phyloP scores from a whole-genome alignment of 805 yeast species.

The Nakazawaea holstii region DNA sequence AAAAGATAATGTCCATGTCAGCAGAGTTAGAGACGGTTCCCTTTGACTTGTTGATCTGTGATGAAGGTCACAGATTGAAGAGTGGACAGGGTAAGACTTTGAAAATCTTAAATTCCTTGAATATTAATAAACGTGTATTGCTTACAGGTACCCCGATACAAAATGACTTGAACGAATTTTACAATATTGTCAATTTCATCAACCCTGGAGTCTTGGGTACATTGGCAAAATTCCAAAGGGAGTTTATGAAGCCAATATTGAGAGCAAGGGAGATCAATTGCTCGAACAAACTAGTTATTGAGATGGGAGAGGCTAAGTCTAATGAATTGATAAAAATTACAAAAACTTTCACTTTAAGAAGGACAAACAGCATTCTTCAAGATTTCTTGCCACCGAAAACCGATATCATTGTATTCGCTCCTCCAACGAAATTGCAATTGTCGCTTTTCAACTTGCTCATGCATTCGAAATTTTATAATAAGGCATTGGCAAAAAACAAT shows the following conservation, averaged over 20 bases:
- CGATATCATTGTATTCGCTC: conserved; percentile 72
- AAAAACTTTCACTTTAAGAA: conserved; percentile 60
- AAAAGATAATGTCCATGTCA: conserved; percentile 56
- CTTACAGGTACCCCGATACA: conserved; percentile 93
- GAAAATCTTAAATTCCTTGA: conserved; percentile 51
- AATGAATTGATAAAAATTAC: conserved; percentile 62
- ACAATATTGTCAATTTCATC: conserved; percentile 71
- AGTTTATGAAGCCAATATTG: conserved; percentile 65
- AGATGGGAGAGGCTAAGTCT: conserved; percentile 56
- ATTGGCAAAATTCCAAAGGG: conserved; percentile 50
- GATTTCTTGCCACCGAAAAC: conserved; percentile 67
- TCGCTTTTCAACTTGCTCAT: conserved; percentile 48
- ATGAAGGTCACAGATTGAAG: conserved; percentile 92
- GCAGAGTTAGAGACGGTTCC: conserved; percentile 41
- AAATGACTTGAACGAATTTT: conserved; percentile 83
- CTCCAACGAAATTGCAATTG: conserved; percentile 63
- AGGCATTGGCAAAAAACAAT: conserved; percentile 24
- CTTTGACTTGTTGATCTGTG: conserved; percentile 78
- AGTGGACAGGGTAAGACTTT: conserved; percentile 67
- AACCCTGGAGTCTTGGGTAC: conserved; percentile 80
- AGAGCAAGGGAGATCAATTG: conserved; percentile 65
- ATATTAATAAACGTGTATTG: conserved; percentile 53
- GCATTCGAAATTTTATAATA: conserved; percentile 28
- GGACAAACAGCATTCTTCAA: conserved; percentile 53
- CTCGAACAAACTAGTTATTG: conserved; percentile 39